A percentile compares a stretch with the other conserved stretches of the same genome.
These are phyloP conservation scores for Leccinum griseonigrum DNA, from an alignment of 1,284 basidiomycete species.

Conservation along the genomic window DNA sequence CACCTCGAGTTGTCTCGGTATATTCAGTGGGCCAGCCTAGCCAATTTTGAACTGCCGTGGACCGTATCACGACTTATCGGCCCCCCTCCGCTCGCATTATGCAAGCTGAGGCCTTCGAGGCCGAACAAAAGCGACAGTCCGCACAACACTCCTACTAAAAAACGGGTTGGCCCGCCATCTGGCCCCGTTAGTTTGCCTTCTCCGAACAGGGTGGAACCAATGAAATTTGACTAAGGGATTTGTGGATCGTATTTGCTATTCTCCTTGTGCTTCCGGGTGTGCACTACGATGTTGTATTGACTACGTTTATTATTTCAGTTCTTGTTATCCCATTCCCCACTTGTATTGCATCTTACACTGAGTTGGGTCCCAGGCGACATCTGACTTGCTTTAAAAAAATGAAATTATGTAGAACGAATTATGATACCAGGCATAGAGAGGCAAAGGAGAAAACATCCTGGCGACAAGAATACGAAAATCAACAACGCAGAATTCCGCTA, in stretches of 20 bases:
- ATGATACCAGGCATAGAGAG: slow-evolving; percentile 13
- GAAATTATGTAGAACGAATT: slow-evolving; percentile 21
- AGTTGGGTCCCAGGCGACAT: slow-evolving; percentile 9
- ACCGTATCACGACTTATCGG: slow-evolving; percentile 70
- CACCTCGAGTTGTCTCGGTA: slow-evolving; percentile 91
- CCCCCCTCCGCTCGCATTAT: slow-evolving; percentile 57
- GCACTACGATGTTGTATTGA: slow-evolving; percentile 7
- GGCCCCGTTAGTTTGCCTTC: slow-evolving; percentile 22
- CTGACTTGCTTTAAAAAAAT: slow-evolving; percentile 3
- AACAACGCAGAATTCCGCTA: background rate
- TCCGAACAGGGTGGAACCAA: slow-evolving; percentile 26
- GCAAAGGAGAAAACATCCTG: slow-evolving; percentile 8
- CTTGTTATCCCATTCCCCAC: slow-evolving; percentile 4
- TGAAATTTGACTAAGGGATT: slow-evolving; percentile 25
- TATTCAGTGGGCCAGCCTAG: slow-evolving; percentile 57
- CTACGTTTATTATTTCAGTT: slow-evolving; percentile 15
- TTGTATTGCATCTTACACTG: slow-evolving; percentile 18
- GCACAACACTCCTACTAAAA: slow-evolving; percentile 24
- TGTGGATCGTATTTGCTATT: background rate
- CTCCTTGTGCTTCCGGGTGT: slow-evolving; percentile 7
- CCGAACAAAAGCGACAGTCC: slow-evolving; percentile 15
- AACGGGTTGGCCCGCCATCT: slow-evolving; percentile 14
- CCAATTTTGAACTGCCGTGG: slow-evolving; percentile 76
- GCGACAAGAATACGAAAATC: background rate
- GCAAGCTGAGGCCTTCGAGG: slow-evolving; percentile 36